phyloP scores from a whole-genome alignment of 495 filamentous ascomycete species.

The Lepidopterella palustris region DNA sequence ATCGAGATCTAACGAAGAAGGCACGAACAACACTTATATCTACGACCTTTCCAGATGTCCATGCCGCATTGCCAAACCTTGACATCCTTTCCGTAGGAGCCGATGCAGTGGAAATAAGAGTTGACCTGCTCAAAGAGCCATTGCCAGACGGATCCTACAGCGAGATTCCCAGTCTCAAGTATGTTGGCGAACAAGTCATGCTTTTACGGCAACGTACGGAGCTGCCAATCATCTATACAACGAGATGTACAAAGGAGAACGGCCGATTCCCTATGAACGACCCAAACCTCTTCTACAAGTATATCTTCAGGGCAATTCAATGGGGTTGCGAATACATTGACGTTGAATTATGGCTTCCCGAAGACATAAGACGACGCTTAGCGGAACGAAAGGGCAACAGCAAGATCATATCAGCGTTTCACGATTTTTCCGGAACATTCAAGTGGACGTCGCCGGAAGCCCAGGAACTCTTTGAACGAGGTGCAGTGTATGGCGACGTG shows the following conservation, averaged over 20 bases:
- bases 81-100: constrained; percentile 79
- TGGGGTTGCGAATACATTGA: constrained; percentile 87
- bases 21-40: constrained; percentile 74
- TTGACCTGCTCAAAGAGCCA: constrained; percentile 75
- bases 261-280: constrained; percentile 78
- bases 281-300: constrained; percentile 64
- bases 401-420: constrained; percentile 78
- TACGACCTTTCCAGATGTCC: constrained; percentile 79
- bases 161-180: constrained; percentile 66
- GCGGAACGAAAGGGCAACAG: constrained; percentile 65
- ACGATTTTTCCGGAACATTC: constrained; percentile 77
- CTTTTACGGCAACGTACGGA: constrained; percentile 73
- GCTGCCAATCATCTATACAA: constrained; percentile 80
- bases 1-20: constrained; percentile 68
- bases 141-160: constrained; percentile 48
- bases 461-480: constrained; percentile 60
- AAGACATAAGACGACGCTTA: constrained; percentile 60
- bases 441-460: constrained; percentile 70
- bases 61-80: constrained; percentile 72
- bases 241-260: constrained; percentile 70
- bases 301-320: constrained; percentile 69
- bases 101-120: constrained; percentile 75
- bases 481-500: constrained; percentile 68
- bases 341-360: constrained; percentile 78
- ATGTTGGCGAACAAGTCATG: constrained; percentile 82